phyloP scores from a whole-genome alignment of 2,329 filamentous ascomycete species.

The Penicillium digitatum region DNA sequence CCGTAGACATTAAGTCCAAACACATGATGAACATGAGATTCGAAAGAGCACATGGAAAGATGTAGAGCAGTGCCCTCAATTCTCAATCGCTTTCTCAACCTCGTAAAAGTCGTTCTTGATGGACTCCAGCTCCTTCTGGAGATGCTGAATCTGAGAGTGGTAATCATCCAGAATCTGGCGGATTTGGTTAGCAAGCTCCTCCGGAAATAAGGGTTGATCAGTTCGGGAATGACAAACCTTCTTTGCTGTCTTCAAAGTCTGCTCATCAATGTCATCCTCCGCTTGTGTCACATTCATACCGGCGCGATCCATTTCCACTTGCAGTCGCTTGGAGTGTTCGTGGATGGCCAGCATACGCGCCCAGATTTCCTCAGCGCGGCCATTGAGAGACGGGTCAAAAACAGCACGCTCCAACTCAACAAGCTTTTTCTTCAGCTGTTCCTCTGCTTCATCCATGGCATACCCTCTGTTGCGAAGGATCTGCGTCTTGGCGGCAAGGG shows the following conservation, averaged over 20 bases:
- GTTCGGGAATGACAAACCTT: slow-evolving; percentile 47
- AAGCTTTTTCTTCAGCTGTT: slow-evolving; percentile 60
- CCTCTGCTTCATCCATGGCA: slow-evolving; percentile 61
- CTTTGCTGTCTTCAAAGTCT: slow-evolving; percentile 56
- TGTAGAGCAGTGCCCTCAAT: slow-evolving; percentile 12
- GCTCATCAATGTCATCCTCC: slow-evolving; percentile 52
- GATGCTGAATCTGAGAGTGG: slow-evolving; percentile 51
- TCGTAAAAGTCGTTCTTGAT: slow-evolving; percentile 58
- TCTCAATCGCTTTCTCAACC: slow-evolving; percentile 44
- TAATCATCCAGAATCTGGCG: slow-evolving; percentile 50
- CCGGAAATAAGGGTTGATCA: slow-evolving; percentile 26
- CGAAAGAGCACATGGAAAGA: slow-evolving; percentile 7
- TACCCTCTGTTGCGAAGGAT: slow-evolving; percentile 61
- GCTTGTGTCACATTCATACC: slow-evolving; percentile 43
- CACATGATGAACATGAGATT: slow-evolving; percentile 10
- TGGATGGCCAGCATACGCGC: slow-evolving; percentile 61
- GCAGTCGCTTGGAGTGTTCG: slow-evolving; percentile 56
- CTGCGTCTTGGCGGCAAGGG: slow-evolving; percentile 62
- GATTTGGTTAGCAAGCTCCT: slow-evolving; percentile 11
- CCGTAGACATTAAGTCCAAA: slow-evolving; percentile 15
- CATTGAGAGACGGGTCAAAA: slow-evolving; percentile 58
- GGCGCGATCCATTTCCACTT: slow-evolving; percentile 57
- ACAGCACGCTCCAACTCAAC: slow-evolving; percentile 55
- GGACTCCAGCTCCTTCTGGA: slow-evolving; percentile 58
- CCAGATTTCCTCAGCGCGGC: slow-evolving; percentile 63